These are phyloP conservation scores for Saccharomyces mikatae DNA, from an alignment of 805 yeast species.

Conservation along the genomic window DNA sequence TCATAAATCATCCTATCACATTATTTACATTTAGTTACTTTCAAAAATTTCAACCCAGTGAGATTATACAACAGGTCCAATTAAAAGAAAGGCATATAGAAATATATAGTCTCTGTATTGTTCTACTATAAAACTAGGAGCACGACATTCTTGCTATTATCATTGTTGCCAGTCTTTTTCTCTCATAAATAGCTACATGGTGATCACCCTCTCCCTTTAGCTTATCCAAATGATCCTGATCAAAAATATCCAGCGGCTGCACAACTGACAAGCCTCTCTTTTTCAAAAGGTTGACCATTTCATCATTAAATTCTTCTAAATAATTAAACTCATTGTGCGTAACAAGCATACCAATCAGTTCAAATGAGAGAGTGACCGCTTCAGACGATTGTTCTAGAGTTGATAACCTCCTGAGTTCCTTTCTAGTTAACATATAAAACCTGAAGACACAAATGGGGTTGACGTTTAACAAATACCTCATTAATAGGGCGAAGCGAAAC, in stretches of 20 bases:
- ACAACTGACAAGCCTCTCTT: slow-evolving; percentile 13
- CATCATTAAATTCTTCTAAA: slow-evolving; percentile 10
- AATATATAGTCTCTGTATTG: neutral
- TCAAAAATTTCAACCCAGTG: too few relatives aligned
- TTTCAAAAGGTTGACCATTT: slow-evolving; percentile 14
- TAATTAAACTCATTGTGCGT: slow-evolving; percentile 20
- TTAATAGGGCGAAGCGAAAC: slow-evolving; percentile 23
- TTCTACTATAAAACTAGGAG: neutral
- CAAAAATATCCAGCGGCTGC: slow-evolving; percentile 8
- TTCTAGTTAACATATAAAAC: slow-evolving; percentile 24
- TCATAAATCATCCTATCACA: too few relatives aligned
- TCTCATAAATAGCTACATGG: slow-evolving; percentile 8
- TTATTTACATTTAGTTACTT: too few relatives aligned
- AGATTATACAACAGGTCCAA: neutral
- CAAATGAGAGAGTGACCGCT: slow-evolving; percentile 27
- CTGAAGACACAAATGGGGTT: slow-evolving; percentile 25
- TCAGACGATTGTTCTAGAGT: slow-evolving; percentile 21
- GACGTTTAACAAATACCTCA: slow-evolving; percentile 22
- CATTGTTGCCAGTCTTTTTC: slow-evolving; percentile 15
- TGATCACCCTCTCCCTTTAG: slow-evolving; percentile 7
- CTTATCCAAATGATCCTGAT: slow-evolving; percentile 3
- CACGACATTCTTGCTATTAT: slow-evolving; percentile 15
- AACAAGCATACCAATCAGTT: slow-evolving; percentile 20
- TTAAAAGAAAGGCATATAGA: neutral
- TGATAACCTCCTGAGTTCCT: slow-evolving; percentile 21